Evolutionary conservation across 495 filamentous ascomycete genomes (phyloP).

Genomic region (Daldinia grandis): DNA sequence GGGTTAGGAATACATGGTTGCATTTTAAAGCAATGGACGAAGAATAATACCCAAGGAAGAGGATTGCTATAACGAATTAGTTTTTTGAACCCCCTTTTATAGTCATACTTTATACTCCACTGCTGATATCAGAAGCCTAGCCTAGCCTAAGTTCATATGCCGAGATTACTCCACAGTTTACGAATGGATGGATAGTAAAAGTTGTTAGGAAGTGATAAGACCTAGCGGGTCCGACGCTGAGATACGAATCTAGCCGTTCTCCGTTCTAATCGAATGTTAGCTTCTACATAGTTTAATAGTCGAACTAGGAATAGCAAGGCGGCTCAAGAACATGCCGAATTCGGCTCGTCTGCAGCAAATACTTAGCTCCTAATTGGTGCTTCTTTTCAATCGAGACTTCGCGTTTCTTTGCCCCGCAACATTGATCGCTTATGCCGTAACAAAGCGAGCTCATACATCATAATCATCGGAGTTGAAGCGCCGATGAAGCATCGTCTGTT

Average conservation of each 20-base stretch:
- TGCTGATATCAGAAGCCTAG: constrained; percentile 11
- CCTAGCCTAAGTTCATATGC: not conserved
- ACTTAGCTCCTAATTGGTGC: constrained; percentile 26
- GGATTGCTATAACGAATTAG: constrained; percentile 18
- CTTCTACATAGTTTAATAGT: constrained; percentile 7
- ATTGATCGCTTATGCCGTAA: constrained; percentile 27
- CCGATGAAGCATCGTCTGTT: constrained; percentile 31
- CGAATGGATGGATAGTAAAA: not conserved
- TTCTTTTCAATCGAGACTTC: constrained; percentile 28
- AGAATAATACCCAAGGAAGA: constrained; percentile 29
- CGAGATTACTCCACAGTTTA: not conserved
- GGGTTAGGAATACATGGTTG: not conserved
- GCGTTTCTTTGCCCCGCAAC: constrained; percentile 25
- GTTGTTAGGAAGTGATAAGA: constrained; percentile 2
- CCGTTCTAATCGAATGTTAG: constrained; percentile 12
- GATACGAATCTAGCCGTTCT: constrained; percentile 16
- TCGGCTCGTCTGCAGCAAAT: constrained; percentile 35
- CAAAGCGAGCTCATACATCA: constrained; percentile 42
- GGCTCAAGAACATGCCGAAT: constrained; percentile 38
- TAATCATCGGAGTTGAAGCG: constrained; percentile 33
- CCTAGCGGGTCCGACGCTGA: not conserved
- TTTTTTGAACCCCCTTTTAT: constrained; percentile 15
- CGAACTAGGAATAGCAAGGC: constrained; percentile 1
- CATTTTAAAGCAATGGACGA: not conserved
- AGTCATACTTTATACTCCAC: constrained; percentile 19